phyloP scores from a whole-genome alignment of 192 early-diverging fungal species.

The Rhizophagus clarus region DNA sequence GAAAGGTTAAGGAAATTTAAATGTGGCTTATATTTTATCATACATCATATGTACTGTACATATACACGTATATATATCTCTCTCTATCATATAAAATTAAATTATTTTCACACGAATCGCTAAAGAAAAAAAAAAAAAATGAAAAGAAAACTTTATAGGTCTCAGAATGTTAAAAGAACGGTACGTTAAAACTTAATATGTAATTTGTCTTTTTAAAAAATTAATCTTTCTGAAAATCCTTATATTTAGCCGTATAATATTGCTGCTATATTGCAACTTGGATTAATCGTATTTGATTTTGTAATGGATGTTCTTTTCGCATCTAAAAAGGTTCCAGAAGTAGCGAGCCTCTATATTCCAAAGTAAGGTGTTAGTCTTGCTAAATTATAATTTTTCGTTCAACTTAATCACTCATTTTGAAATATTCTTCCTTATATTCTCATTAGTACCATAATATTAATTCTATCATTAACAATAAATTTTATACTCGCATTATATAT shows the following conservation, averaged over 20 bases:
- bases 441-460: not conserved
- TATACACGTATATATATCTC: no score
- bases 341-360: not conserved
- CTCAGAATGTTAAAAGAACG: no score
- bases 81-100: no score
- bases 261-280: not conserved
- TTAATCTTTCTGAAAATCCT: not conserved
- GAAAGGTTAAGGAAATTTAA: no score
- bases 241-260: not conserved
- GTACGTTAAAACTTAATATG: no score
- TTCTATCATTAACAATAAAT: not conserved
- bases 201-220: not conserved
- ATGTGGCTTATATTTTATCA: no score
- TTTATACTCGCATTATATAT: not conserved
- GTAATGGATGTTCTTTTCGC: not conserved
- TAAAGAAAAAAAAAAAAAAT: no score
- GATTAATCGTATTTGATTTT: constrained; percentile 4
- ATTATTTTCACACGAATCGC: no score
- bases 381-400: not conserved
- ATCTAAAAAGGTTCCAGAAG: not conserved
- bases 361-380: not conserved
- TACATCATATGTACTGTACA: no score
- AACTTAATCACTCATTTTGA: no score
- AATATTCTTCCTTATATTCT: not conserved
- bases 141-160: no score